phyloP scores from a whole-genome alignment of 2,329 filamentous ascomycete species.

The Aspergillus novoparasiticus region DNA sequence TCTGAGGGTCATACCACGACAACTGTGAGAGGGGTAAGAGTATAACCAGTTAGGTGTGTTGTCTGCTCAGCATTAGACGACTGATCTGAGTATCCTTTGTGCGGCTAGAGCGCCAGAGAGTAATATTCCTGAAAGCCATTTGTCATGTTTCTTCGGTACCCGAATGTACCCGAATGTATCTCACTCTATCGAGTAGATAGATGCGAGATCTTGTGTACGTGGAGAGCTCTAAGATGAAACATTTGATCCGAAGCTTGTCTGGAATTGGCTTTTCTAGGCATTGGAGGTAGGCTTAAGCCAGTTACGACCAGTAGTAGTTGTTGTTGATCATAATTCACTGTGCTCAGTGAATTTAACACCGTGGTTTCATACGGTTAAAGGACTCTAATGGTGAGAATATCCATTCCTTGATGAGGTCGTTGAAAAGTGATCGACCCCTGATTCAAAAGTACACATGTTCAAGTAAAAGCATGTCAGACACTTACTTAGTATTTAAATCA shows the following conservation, averaged over 20 bases:
- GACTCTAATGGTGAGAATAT: not conserved
- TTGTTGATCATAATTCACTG: not conserved
- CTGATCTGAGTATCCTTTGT: not conserved
- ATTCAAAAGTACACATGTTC: not conserved
- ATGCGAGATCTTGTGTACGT: not conserved
- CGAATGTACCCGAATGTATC: not conserved
- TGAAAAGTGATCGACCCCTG: not conserved
- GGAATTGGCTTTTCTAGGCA: not conserved
- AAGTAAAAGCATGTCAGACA: not conserved
- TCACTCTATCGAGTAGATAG: not conserved
- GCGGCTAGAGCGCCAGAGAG: not conserved
- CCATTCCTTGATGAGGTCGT: not conserved
- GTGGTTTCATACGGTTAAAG: not conserved
- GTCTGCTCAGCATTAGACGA: not conserved
- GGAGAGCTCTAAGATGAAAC: not conserved
- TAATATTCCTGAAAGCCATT: not conserved
- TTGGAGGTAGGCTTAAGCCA: not conserved
- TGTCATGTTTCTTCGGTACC: not conserved
- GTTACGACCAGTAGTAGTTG: not conserved
- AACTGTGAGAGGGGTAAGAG: no score
- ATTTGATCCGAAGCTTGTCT: not conserved
- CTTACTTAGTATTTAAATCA: not conserved
- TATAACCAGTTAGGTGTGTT: not conserved
- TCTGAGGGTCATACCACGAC: no score
- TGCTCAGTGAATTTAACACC: not conserved